Evolutionary conservation across 177 flowering plant species (phyloP).

Genomic region (Vitis hybrid): DNA sequence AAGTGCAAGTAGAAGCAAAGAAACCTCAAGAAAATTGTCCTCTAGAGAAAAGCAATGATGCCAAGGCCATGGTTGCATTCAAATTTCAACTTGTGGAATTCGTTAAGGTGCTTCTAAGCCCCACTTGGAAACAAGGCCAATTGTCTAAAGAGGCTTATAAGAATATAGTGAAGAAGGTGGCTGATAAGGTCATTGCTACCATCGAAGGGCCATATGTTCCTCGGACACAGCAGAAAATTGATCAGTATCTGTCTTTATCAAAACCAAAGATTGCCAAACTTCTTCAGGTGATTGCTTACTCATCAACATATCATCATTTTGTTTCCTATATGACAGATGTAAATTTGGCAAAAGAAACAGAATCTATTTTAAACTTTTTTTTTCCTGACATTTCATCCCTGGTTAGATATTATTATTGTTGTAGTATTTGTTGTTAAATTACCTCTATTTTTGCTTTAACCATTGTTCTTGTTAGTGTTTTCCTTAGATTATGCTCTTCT

Average conservation of each 20-base stretch:
- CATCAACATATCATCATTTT: background rate
- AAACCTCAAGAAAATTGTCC: slow-evolving; percentile 26
- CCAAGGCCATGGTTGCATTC: slow-evolving; percentile 59
- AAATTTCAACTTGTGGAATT: slow-evolving; percentile 76
- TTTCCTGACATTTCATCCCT: background rate
- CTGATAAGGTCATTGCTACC: slow-evolving; percentile 70
- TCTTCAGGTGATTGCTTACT: slow-evolving; percentile 58
- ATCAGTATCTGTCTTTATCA: slow-evolving; percentile 66
- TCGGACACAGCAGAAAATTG: slow-evolving; percentile 73
- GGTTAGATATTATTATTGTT: too few species aligned
- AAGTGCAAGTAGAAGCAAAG: slow-evolving; percentile 19
- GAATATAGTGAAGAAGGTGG: slow-evolving; percentile 84
- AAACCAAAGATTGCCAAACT: slow-evolving; percentile 80
- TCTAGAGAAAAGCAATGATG: slow-evolving; percentile 50
- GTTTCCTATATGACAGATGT: background rate
- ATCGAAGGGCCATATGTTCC: slow-evolving; percentile 64
- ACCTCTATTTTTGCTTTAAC: too few species aligned
- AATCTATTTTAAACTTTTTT: background rate
- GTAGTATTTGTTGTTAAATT: too few species aligned
- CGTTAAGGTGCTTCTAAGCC: slow-evolving; percentile 85
- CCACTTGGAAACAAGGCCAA: slow-evolving; percentile 93
- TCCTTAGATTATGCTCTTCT: too few species aligned
- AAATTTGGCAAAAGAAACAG: background rate
- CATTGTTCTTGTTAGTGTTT: too few species aligned
- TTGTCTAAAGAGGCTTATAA: slow-evolving; percentile 81